Percentiles rank a stretch among this genome's conserved stretches.
phyloP scores from a whole-genome alignment of 2,329 filamentous ascomycete genomes.

The Monosporascus ibericus region DNA sequence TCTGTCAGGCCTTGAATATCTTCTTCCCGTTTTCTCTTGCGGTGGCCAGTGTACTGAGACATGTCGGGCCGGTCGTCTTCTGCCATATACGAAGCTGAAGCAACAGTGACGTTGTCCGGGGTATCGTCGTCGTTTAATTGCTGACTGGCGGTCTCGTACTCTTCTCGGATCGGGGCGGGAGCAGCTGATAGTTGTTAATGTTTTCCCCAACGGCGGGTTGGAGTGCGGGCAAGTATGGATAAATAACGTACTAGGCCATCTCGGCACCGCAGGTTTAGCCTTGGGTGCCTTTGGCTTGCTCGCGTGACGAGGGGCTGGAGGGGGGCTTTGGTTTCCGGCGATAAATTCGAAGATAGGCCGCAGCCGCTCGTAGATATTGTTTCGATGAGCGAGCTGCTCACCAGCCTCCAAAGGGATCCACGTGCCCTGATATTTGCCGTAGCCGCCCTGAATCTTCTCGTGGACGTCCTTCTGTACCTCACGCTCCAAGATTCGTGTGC shows the following conservation, averaged over 20 bases:
- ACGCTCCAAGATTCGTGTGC: slow-evolving; percentile 89
- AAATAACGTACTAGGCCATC: slow-evolving; percentile 42
- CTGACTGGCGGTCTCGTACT: slow-evolving; percentile 57
- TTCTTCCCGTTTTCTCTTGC: slow-evolving; percentile 74
- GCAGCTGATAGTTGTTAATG: slow-evolving; percentile 25
- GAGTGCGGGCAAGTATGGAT: background rate
- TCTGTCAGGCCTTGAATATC: slow-evolving; percentile 59
- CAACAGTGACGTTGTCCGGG: slow-evolving; percentile 75
- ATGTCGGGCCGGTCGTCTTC: slow-evolving; percentile 74
- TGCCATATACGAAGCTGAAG: slow-evolving; percentile 77
- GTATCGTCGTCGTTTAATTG: slow-evolving; percentile 71
- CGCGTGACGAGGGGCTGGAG: slow-evolving; percentile 87
- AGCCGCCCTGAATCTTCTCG: slow-evolving; percentile 97
- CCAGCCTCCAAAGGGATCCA: slow-evolving; percentile 90
- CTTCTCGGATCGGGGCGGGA: slow-evolving; percentile 44
- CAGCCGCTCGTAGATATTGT: slow-evolving; percentile 79
- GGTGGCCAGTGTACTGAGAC: slow-evolving; percentile 56
- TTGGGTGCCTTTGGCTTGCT: slow-evolving; percentile 78
- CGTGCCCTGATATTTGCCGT: slow-evolving; percentile 98
- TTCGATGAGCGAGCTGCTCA: slow-evolving; percentile 75
- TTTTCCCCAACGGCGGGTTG: background rate
- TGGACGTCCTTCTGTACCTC: slow-evolving; percentile 96
- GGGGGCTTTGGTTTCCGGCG: slow-evolving; percentile 79
- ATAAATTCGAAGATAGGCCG: slow-evolving; percentile 84
- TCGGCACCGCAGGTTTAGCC: slow-evolving; percentile 52